Conservation (phyloP, 805 yeast species). For the Candida schatavii region DNA sequence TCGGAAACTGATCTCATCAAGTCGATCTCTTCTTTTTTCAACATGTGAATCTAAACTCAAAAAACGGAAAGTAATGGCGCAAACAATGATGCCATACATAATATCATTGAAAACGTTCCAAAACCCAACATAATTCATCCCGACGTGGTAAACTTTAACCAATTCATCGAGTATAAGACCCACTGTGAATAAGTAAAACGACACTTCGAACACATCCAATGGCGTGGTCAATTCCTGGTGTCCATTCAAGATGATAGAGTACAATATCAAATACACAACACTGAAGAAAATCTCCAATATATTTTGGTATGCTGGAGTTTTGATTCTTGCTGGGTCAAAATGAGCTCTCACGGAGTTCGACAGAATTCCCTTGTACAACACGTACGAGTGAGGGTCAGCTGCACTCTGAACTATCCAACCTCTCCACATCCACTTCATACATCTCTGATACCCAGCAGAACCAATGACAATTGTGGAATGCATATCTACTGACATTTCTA, state of each 20-base stretch:
- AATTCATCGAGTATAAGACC: conserved; percentile 69
- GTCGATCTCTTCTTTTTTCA: conserved; percentile 23
- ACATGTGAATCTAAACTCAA: conserved; percentile 28
- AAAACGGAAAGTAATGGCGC: conserved; percentile 56
- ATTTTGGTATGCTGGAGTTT: conserved; percentile 83
- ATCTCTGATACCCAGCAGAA: conserved; percentile 79
- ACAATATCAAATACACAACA: conserved; percentile 57
- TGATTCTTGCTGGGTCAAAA: conserved; percentile 78
- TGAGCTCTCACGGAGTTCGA: conserved; percentile 56
- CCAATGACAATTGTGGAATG: conserved; percentile 76
- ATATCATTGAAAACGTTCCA: conserved; percentile 77
- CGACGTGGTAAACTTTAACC: conserved; percentile 72
- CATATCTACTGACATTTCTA: conserved; percentile 84
- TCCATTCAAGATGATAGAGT: conserved; percentile 61
- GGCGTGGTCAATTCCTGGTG: conserved; percentile 38
- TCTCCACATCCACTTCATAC: conserved; percentile 87
- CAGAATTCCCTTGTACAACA: conserved; percentile 57
- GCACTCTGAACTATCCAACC: conserved; percentile 87
- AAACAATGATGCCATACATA: conserved; percentile 54
- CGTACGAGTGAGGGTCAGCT: conserved; percentile 65
- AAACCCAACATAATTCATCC: conserved; percentile 66
- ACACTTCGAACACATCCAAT: conserved; percentile 46
- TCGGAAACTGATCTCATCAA: conserved; percentile 64
- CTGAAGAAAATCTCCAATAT: conserved; percentile 67
- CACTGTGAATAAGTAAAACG: conserved; percentile 63